Conservation (phyloP, 2,329 filamentous ascomycete species). For the Penicillium fuscoglaucum region DNA sequence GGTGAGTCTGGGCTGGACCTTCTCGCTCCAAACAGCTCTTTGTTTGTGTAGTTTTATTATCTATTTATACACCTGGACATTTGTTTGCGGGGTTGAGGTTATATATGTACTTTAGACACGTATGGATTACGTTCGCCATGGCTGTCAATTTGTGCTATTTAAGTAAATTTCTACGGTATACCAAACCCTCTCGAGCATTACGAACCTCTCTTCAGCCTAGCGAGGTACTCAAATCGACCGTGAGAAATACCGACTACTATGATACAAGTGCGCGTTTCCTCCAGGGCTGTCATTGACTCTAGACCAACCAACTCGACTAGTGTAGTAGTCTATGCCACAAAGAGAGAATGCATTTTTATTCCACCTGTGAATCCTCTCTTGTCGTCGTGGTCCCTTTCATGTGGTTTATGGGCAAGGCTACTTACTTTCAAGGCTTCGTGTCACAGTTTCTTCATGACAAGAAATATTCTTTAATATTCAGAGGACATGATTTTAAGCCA, state of each 20-base stretch:
- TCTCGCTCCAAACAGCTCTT: conserved; percentile 32
- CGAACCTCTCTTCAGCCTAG: neutral
- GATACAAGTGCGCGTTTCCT: neutral
- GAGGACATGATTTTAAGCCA: neutral
- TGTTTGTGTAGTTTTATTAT: conserved; percentile 26
- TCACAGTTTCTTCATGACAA: neutral
- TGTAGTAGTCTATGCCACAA: neutral
- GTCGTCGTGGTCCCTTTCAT: neutral
- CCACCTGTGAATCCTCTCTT: neutral
- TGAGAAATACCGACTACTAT: neutral
- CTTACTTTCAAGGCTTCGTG: neutral
- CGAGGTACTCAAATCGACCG: neutral
- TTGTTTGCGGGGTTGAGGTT: neutral
- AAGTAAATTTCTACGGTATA: neutral
- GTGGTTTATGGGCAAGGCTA: neutral
- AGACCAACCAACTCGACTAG: neutral
- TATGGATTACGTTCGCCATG: neutral
- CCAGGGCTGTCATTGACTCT: neutral
- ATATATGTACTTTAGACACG: neutral
- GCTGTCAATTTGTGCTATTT: neutral
- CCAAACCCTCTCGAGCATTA: neutral
- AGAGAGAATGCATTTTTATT: neutral
- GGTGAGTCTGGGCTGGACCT: conserved; percentile 32
- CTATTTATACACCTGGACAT: neutral
- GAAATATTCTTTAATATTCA: no score